Conservation (phyloP, 371 early-diverging fungal genomes). For the Mortierella sp. region DNA sequence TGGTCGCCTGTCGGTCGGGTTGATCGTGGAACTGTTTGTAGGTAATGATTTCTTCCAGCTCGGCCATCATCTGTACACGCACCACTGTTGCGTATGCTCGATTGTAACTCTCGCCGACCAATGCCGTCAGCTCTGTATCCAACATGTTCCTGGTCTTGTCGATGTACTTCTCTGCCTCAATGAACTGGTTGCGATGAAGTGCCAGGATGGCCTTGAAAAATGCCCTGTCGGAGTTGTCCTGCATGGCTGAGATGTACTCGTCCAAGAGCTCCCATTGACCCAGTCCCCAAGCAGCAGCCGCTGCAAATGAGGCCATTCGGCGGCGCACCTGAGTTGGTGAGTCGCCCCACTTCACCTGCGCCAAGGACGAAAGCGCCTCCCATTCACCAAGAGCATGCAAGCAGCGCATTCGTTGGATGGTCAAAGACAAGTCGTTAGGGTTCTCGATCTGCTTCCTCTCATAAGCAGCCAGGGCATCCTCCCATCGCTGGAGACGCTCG, state of each 20-base stretch:
- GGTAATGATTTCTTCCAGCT: conserved; percentile 95
- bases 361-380: conserved; percentile 88
- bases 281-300: conserved; percentile 96
- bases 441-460: conserved; percentile 86
- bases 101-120: conserved; percentile 96
- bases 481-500: conserved; percentile 95
- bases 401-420: conserved; percentile 94
- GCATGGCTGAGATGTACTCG: conserved; percentile 88
- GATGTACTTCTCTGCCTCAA: conserved; percentile 84
- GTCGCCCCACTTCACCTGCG: conserved; percentile 88
- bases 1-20: conserved; percentile 82
- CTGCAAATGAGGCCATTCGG: conserved; percentile 89
- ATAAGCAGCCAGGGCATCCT: conserved; percentile 94
- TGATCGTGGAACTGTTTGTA: conserved; percentile 91
- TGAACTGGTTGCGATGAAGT: conserved; percentile 86
- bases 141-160: conserved; percentile 89
- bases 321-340: conserved; percentile 68
- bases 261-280: conserved; percentile 95
- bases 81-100: conserved; percentile 90
- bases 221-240: conserved; percentile 79
- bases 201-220: conserved; percentile 92
- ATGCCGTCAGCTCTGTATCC: conserved; percentile 91
- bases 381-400: conserved; percentile 95
- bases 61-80: conserved; percentile 97
- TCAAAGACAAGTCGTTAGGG: conserved; percentile 81